Base-by-base conservation (phyloP, 306 rosid genomes). In the Bauhinia variegata region DNA sequence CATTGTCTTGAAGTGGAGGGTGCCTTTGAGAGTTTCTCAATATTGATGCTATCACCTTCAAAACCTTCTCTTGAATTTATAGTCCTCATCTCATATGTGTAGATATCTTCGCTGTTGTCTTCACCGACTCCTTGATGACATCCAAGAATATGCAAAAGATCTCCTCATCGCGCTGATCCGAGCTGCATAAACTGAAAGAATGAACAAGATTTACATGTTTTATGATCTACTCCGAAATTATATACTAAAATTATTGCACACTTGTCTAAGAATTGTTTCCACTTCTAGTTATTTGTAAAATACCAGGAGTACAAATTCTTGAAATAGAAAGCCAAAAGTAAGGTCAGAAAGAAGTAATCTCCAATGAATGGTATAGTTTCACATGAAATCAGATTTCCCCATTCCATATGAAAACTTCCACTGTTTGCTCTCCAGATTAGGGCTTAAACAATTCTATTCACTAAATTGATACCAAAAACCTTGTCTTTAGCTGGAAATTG, bases 1-100 rank as follows among this genome's bases (percentile, higher is more conserved):
- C 97, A 88, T 46, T 85, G 91, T 77, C 91, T 85, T 41, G 95
- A 74, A 9, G 70, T 67, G 5, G 89, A 61, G 0, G 82, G 32
- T 18, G 75, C 82, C 70, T 70, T 86, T 0, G 77, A 63, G 0
- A 75, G 60, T 33, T 66, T 65, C 36, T 73, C 72, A 3, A 9
- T 52, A 17, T 42, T 68, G 5, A 33, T 48, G 30, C 2, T 43
- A 31, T 23, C 72, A 46, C 64, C 82, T 73, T 71, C 50, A 49
- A 53, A 38, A 42, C 72, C 81, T 76, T 84, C 81, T 30, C 85
- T 82, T 80, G 92, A 84, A 73, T 75, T 79, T 67, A 30, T 73
- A 57, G 41, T 52, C 65, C 82, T 80, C 97, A 42, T 87, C 75
- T 75, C 68, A 15, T 11, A 48, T 64, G 59, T 54, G 16, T 71